Conservation (phyloP, 1,284 basidiomycete genomes). For the Tilletia setariae region DNA sequence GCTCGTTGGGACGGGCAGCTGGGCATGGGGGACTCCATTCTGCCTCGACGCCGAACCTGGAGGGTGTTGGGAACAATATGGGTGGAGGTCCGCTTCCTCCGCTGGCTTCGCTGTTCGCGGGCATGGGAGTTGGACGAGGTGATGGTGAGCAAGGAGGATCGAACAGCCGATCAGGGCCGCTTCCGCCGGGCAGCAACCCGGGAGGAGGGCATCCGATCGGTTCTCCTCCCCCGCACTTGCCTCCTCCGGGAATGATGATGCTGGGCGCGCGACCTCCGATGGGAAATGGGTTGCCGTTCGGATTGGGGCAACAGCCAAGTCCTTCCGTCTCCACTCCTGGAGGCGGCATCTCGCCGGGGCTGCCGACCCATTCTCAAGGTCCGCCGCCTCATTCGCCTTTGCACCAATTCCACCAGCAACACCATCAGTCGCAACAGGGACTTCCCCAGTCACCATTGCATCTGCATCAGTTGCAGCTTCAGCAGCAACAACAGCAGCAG, state of each 20-base stretch:
- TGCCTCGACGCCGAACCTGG: not conserved
- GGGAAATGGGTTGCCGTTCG: not conserved
- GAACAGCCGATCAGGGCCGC: too few relatives aligned
- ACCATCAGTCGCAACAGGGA: constrained; percentile 7
- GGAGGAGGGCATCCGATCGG: too few relatives aligned
- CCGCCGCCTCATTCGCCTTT: not conserved
- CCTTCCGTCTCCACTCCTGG: not conserved
- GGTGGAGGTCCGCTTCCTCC: not conserved
- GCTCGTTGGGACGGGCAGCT: not conserved
- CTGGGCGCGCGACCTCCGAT: constrained; percentile 6
- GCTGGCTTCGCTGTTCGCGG: constrained; percentile 2
- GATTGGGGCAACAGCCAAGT: not conserved
- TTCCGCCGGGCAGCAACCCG: too few relatives aligned
- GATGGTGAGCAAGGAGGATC: not conserved
- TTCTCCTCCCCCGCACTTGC: not conserved
- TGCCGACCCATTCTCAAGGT: not conserved
- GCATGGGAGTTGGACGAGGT: constrained; percentile 1
- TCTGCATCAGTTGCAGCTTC: constrained; percentile 13
- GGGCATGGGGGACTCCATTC: not conserved
- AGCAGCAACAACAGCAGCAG: constrained; percentile 21
- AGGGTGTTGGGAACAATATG: not conserved
- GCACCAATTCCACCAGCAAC: constrained; percentile 16
- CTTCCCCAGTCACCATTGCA: constrained; percentile 3
- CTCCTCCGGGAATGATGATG: constrained; percentile 3
- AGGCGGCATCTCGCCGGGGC: not conserved